Evolutionary conservation across 2,329 filamentous ascomycete species (phyloP).

Genomic region (Curvularia sp.): DNA sequence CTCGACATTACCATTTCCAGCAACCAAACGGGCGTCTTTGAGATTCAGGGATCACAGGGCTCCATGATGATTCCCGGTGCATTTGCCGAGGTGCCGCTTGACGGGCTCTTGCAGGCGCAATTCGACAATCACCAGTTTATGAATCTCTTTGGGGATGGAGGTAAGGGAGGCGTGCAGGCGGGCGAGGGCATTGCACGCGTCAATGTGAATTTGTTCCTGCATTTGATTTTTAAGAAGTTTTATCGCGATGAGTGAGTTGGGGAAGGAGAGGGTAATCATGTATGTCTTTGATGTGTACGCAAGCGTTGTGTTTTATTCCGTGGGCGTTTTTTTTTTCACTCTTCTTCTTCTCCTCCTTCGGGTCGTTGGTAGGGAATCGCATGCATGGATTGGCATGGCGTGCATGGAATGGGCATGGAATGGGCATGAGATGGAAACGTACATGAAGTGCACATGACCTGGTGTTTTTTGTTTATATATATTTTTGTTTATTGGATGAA

Average conservation of each 20-base stretch:
- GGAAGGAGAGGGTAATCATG: neutral
- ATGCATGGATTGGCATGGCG: neutral
- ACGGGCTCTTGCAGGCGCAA: constrained; percentile 93
- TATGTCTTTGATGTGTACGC: neutral
- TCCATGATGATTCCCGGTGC: constrained; percentile 96
- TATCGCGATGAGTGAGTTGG: constrained; percentile 62
- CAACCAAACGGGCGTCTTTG: constrained; percentile 93
- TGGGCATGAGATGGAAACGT: neutral
- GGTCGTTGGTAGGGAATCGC: neutral
- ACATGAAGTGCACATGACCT: neutral
- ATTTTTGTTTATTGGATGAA: neutral
- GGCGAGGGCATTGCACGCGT: constrained; percentile 67
- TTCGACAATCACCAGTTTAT: constrained; percentile 98
- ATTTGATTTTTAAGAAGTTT: constrained; percentile 99
- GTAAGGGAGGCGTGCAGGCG: neutral
- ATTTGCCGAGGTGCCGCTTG: constrained; percentile 85
- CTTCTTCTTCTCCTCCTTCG: neutral
- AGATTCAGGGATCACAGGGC: constrained; percentile 86
- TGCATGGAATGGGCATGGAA: neutral
- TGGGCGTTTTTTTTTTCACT: neutral
- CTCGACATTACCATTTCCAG: constrained; percentile 94
- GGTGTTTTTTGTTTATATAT: neutral
- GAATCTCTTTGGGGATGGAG: constrained; percentile 72
- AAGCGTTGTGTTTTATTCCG: neutral
- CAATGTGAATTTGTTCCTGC: constrained; percentile 95